Evolutionary conservation across 2,329 filamentous ascomycete genomes (phyloP).

Genomic region (Colletotrichum trifolii): DNA sequence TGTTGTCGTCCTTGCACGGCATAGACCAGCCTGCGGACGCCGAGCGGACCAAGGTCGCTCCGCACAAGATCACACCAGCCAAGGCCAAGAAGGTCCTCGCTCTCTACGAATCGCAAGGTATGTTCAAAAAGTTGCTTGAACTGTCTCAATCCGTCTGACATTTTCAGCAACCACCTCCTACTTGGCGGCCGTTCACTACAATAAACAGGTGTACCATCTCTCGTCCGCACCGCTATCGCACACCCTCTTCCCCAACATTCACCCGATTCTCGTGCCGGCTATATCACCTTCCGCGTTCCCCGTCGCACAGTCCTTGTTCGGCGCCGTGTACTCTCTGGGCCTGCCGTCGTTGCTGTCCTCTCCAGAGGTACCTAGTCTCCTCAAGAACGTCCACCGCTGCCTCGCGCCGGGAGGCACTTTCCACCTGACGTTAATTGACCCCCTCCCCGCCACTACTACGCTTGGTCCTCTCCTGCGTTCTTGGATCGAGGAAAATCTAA

Average conservation of each 20-base stretch:
- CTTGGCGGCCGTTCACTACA: constrained; percentile 56
- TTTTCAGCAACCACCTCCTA: constrained; percentile 60
- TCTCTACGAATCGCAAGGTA: constrained; percentile 64
- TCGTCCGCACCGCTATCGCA: constrained; percentile 53
- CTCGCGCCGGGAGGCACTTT: constrained; percentile 66
- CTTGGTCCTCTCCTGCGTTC: constrained; percentile 66
- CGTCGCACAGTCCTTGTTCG: constrained; percentile 56
- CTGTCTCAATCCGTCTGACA: constrained; percentile 9
- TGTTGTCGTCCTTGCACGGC: constrained; percentile 67
- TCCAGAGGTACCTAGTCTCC: constrained; percentile 64
- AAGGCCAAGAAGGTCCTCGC: constrained; percentile 54
- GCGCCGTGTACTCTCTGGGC: constrained; percentile 62
- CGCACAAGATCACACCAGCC: constrained; percentile 35
- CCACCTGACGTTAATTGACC: constrained; percentile 71
- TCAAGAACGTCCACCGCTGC: constrained; percentile 66
- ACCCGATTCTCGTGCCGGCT: constrained; percentile 52
- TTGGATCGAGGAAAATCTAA: constrained; percentile 72
- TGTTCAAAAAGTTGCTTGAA: constrained; percentile 36
- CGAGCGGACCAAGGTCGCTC: constrained; percentile 26
- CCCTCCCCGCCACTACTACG: constrained; percentile 63
- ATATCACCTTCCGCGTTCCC: constrained; percentile 50
- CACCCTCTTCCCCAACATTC: constrained; percentile 51
- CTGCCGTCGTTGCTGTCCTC: constrained; percentile 68
- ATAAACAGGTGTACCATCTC: constrained; percentile 58
- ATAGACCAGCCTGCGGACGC: constrained; percentile 50